A percentile compares a stretch with the other conserved stretches of the same genome.
These are phyloP conservation scores for Ophioceras dolichostomum DNA, from an alignment of 2,329 filamentous ascomycete species.

Conservation along the genomic window DNA sequence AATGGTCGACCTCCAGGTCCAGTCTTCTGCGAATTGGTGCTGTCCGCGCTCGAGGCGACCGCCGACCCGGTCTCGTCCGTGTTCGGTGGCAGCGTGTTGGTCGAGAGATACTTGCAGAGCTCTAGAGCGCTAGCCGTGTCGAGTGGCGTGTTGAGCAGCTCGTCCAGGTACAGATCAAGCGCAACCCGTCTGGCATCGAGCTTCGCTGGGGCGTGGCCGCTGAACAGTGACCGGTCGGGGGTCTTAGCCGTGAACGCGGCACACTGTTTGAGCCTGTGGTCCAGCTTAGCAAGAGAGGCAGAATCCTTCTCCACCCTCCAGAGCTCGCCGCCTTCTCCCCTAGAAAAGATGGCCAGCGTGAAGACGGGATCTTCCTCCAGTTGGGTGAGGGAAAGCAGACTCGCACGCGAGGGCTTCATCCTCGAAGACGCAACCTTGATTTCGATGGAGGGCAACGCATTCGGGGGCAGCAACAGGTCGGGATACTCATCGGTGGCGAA, in stretches of 20 bases:
- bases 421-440: constrained; percentile 86
- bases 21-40: constrained; percentile 20
- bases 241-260: constrained; percentile 61
- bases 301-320: constrained; percentile 95
- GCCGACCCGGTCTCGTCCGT: constrained; percentile 38
- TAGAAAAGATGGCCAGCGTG: constrained; percentile 72
- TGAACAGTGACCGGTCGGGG: constrained; percentile 79
- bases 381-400: constrained; percentile 66
- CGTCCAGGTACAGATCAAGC: constrained; percentile 75
- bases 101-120: constrained; percentile 79
- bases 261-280: constrained; percentile 66
- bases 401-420: constrained; percentile 84
- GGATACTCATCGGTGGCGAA: constrained; percentile 80
- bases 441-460: constrained; percentile 74
- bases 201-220: constrained; percentile 84
- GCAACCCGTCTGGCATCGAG: constrained; percentile 75
- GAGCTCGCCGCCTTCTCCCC: constrained; percentile 64
- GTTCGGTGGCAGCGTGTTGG: constrained; percentile 48
- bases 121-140: constrained; percentile 66
- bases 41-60: constrained; percentile 5
- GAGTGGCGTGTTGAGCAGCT: constrained; percentile 70
- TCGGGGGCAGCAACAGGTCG: constrained; percentile 73
- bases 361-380: constrained; percentile 90
- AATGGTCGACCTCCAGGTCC: constrained; percentile 55
- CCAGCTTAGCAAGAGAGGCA: constrained; percentile 65